These are phyloP conservation scores for Capsella bursapastoris DNA, from an alignment of 345 rosid genomes.

Conservation along the genomic window DNA sequence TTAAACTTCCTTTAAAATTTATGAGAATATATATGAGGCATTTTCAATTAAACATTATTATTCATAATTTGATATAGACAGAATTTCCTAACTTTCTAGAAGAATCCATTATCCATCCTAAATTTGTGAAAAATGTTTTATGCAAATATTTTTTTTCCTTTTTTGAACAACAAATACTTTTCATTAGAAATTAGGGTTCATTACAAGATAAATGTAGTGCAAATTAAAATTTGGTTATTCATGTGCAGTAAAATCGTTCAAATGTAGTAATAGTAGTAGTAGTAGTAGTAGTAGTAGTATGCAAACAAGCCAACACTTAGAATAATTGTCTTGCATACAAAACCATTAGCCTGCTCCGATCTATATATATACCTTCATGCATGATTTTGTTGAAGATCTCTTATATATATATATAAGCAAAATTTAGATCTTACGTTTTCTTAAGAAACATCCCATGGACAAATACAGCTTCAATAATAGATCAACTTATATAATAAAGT, in stretches of 20 bases:
- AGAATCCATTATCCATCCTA: neutral
- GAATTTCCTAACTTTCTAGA: neutral
- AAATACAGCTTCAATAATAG: neutral
- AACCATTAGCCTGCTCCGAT: neutral
- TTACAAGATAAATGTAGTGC: too few species aligned
- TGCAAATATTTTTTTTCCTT: too few species aligned
- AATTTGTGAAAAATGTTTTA: neutral
- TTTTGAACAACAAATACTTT: too few species aligned
- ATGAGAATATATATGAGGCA: neutral
- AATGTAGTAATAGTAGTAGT: too few species aligned
- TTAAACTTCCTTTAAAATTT: too few species aligned
- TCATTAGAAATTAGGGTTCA: too few species aligned
- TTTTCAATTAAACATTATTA: too few species aligned
- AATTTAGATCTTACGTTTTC: neutral
- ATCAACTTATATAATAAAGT: neutral
- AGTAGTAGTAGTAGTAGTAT: too few species aligned
- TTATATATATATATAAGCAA: neutral
- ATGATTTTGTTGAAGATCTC: conserved; percentile 13
- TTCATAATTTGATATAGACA: neutral
- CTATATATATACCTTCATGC: neutral
- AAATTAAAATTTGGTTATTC: neutral
- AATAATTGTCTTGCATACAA: neutral
- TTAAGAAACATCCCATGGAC: neutral
- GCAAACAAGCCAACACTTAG: neutral
- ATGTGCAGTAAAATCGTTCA: neutral